Percentiles rank a stretch among this genome's conserved stretches.
Evolutionary conservation across 2,329 filamentous ascomycete species (phyloP).

Genomic region (Nigrospora sphaerica): DNA sequence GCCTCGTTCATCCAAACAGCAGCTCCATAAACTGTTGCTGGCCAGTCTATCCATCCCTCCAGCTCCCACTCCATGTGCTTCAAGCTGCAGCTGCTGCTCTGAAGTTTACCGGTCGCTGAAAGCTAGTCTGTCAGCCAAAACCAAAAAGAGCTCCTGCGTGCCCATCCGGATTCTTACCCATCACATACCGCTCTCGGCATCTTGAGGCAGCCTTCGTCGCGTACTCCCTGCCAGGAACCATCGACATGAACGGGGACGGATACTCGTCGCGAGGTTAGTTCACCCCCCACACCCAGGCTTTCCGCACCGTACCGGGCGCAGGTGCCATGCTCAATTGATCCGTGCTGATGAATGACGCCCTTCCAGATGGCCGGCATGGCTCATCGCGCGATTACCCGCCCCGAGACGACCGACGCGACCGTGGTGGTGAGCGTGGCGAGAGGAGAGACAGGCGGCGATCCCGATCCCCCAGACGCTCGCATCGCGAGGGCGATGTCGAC

Average conservation of each 20-base stretch:
- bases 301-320: slow-evolving; percentile 3
- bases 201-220: no score
- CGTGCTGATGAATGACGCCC: slow-evolving; percentile 9
- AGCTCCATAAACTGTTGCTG: slow-evolving; percentile 12
- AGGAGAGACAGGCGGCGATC: slow-evolving; percentile 22
- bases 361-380: slow-evolving; percentile 41
- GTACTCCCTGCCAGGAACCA: background rate
- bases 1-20: slow-evolving; percentile 15
- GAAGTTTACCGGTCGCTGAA: no score
- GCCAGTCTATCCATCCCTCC: background rate
- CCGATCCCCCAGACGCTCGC: slow-evolving; percentile 60
- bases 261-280: slow-evolving; percentile 70
- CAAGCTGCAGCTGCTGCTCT: no score
- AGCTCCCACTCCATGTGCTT: no score
- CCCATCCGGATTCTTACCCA: no score
- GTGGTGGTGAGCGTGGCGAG: slow-evolving; percentile 41
- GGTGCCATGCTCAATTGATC: slow-evolving; percentile 8
- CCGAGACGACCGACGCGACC: slow-evolving; percentile 30
- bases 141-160: no score
- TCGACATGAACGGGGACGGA: slow-evolving; percentile 76
- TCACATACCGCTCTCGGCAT: no score
- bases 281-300: slow-evolving; percentile 5
- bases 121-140: no score
- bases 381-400: slow-evolving; percentile 48
- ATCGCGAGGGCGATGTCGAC: slow-evolving; percentile 63